Percentiles rank a stretch among this genome's conserved stretches.
phyloP scores from a whole-genome alignment of 768 basidiomycete genomes.

The Kwoniella dejecticola region DNA sequence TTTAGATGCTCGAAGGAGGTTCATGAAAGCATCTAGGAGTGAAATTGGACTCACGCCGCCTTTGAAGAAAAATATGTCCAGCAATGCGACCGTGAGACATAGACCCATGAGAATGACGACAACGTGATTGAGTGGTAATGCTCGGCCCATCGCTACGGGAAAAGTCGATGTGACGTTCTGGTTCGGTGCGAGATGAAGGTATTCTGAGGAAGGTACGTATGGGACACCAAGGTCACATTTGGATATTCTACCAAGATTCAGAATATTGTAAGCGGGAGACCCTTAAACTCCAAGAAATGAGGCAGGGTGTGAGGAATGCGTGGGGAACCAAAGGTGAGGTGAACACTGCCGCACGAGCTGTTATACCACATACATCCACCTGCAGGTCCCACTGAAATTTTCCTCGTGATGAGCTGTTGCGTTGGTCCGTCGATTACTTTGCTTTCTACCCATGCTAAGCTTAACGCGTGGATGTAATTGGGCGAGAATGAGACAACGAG shows the following conservation, averaged over 20 bases:
- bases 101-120: slow-evolving; percentile 2
- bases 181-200: slow-evolving; percentile 9
- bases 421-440: neutral
- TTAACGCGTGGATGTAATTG: neutral
- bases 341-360: too few species aligned
- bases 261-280: too few species aligned
- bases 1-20: too few species aligned
- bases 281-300: too few species aligned
- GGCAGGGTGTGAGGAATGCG: too few species aligned
- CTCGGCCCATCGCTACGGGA: slow-evolving; percentile 11
- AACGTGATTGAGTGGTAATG: slow-evolving; percentile 6
- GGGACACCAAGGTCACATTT: slow-evolving; percentile 2
- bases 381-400: slow-evolving; percentile 6
- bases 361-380: slow-evolving; percentile 18
- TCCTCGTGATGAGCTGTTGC: neutral
- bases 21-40: too few species aligned
- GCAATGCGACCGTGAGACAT: neutral
- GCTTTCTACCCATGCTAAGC: slow-evolving; percentile 4
- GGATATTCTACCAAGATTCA: neutral
- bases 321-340: too few species aligned
- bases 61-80: slow-evolving; percentile 1
- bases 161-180: slow-evolving; percentile 2
- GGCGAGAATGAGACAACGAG: slow-evolving; percentile 4
- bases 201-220: slow-evolving; percentile 6
- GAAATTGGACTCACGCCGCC: slow-evolving; percentile 6